Evolutionary conservation across 495 filamentous ascomycete species (phyloP).

Genomic region (Cetradonia linearis): DNA sequence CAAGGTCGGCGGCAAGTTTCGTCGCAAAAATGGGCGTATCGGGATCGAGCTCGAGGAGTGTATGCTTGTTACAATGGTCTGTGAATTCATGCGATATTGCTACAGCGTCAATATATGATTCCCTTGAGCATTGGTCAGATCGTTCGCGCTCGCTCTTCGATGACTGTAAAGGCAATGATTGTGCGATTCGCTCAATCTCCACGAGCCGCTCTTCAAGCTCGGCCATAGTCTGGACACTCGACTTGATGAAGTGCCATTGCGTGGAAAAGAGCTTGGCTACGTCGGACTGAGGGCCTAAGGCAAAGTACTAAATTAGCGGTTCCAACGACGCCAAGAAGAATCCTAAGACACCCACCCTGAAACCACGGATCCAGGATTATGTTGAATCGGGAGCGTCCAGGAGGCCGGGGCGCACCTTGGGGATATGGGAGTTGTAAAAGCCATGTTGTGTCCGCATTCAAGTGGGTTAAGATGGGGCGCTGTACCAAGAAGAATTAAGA

Average conservation of each 20-base stretch:
- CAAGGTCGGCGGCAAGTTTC: conserved; percentile 36
- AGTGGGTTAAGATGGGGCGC: conserved; percentile 43
- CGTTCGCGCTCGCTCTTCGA: neutral
- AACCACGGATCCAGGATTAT: conserved; percentile 49
- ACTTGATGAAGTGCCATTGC: conserved; percentile 42
- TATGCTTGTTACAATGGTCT: conserved; percentile 47
- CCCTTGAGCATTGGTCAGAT: neutral
- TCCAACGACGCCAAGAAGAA: neutral
- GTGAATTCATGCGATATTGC: conserved; percentile 47
- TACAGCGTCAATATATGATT: conserved; percentile 37
- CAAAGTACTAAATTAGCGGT: conserved; percentile 20
- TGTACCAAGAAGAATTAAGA: conserved; percentile 27
- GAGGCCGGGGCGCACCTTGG: conserved; percentile 7
- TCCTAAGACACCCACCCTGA: neutral
- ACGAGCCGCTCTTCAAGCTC: conserved; percentile 30
- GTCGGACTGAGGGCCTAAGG: conserved; percentile 39
- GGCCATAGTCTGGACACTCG: conserved; percentile 34
- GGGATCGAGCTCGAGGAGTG: conserved; percentile 38
- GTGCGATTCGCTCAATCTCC: conserved; percentile 28
- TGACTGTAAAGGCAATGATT: conserved; percentile 14
- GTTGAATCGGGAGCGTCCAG: conserved; percentile 33
- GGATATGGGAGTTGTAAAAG: conserved; percentile 45
- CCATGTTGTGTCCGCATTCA: conserved; percentile 52
- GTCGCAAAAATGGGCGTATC: conserved; percentile 42
- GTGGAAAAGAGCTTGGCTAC: conserved; percentile 44